phyloP scores from a whole-genome alignment of 106 monocot genomes.

The Apostasia shenzhenica region DNA sequence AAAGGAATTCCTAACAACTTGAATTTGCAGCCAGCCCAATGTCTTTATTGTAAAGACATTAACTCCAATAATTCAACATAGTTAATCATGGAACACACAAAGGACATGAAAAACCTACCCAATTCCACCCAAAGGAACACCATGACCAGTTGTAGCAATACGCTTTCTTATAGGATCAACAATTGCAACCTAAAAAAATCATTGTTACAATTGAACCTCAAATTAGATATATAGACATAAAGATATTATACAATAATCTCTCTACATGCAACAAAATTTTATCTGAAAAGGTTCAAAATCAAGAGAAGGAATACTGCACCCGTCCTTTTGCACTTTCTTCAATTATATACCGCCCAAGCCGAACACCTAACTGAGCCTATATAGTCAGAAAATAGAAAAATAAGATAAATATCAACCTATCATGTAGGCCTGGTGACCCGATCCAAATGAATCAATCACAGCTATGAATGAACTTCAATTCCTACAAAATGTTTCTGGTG shows the following conservation, averaged over 20 bases:
- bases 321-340: conserved; percentile 53
- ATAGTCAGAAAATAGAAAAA: neutral
- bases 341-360: conserved; percentile 35
- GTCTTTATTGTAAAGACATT: no score
- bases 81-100: no score
- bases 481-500: neutral
- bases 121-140: conserved; percentile 63
- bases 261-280: neutral
- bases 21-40: no score
- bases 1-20: no score
- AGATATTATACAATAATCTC: neutral
- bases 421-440: neutral
- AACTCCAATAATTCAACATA: no score
- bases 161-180: conserved; percentile 52
- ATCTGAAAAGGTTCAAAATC: neutral
- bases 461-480: neutral
- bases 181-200: conserved; percentile 27
- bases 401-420: neutral
- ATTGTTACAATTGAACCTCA: neutral
- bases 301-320: conserved; percentile 18
- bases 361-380: conserved; percentile 44
- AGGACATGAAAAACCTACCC: conserved; percentile 25
- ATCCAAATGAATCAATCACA: neutral
- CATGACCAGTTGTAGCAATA: conserved; percentile 34
- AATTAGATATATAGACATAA: neutral